Evolutionary conservation across 2,329 filamentous ascomycete species (phyloP).

Genomic region (Epichloe glyceriae): DNA sequence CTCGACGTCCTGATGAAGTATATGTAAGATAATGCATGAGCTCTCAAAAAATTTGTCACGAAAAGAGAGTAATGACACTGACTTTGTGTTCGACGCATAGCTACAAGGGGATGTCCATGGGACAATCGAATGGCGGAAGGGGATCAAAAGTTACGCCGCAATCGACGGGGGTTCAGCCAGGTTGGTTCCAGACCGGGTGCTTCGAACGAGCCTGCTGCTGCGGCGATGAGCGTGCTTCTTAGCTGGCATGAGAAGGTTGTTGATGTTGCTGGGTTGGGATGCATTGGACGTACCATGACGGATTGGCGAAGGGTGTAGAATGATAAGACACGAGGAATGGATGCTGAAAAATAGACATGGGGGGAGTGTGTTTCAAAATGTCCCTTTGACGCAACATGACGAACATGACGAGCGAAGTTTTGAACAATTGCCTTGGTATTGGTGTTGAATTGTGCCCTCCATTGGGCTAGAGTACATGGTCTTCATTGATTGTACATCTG

Average conservation of each 20-base stretch:
- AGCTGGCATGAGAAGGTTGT: slow-evolving; percentile 99
- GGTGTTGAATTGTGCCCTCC: not conserved
- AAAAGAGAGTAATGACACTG: not conserved
- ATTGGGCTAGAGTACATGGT: not conserved
- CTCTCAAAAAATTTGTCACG: not conserved
- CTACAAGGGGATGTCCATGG: slow-evolving; percentile 76
- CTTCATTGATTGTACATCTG: not conserved
- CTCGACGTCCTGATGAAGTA: slow-evolving; percentile 97
- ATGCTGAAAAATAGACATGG: not conserved
- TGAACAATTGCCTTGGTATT: not conserved
- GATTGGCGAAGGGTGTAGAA: slow-evolving; percentile 66
- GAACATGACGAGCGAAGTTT: not conserved
- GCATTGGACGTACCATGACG: slow-evolving; percentile 89
- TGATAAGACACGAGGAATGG: not conserved
- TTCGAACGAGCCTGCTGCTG: slow-evolving; percentile 56
- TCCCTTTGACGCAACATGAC: not conserved
- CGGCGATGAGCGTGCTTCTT: slow-evolving; percentile 89
- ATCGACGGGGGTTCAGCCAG: slow-evolving; percentile 73
- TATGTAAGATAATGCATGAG: slow-evolving; percentile 41
- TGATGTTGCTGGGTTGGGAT: slow-evolving; percentile 80
- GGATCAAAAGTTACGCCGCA: slow-evolving; percentile 49
- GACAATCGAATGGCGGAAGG: slow-evolving; percentile 21
- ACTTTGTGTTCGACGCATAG: slow-evolving; percentile 26
- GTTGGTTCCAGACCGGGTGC: slow-evolving; percentile 42
- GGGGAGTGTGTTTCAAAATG: no score